Evolutionary conservation across 2,329 filamentous ascomycete species (phyloP), one percentile per base, ranked within the genome.

Genomic region (Botrytis sinoallii): DNA sequence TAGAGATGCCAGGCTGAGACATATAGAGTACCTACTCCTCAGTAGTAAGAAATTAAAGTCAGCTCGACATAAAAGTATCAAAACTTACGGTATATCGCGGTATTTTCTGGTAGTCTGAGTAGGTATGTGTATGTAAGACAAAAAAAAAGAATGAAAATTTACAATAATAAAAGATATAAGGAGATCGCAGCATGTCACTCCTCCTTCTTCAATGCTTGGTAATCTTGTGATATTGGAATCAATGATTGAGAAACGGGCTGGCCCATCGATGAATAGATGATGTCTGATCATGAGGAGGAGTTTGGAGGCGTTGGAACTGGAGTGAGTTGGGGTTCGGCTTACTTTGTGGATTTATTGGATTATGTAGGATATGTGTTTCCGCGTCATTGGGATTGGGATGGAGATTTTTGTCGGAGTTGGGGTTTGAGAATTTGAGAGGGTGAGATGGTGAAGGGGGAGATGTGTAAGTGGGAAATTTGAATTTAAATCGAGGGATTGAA

Each of bases 181-280:
- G 10, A 52, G 22, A n/a, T 52, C 25, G 6, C 1, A n/a, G 48
- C 22, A 52, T 52, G 5, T n/a, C 22, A n/a, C 48, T 52, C 4
- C 25, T 14, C 22, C 10, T 6, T 14, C 0, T 12, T 1, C 10
- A 52, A 14, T 0, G 2, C 25, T 52, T 2, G 4, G 10, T 3
- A 10, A 52, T 52, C 25, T 52, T n/a, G 48, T n/a, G 10, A n/a
- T 52, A 4, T 4, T 14, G 25, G 25, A 6, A n/a, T 52, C n/a
- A 1, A 14, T 52, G 22, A 52, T n/a, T 52, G 25, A 14, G 3
- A 25, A 52, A 52, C 10, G 12, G 12, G 7, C 44, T 46, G 8
- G 18, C 22, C 22, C 44, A 46, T 22, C 20, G 25, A 52, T 52
- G 4, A 14, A 52, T 52, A 0, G 2, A 12, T n/a, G 14, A 4